A percentile compares a stretch with the other conserved stretches of the same genome.
Evolutionary conservation across 2,329 filamentous ascomycete species (phyloP).

Genomic region (Exophiala sp.): DNA sequence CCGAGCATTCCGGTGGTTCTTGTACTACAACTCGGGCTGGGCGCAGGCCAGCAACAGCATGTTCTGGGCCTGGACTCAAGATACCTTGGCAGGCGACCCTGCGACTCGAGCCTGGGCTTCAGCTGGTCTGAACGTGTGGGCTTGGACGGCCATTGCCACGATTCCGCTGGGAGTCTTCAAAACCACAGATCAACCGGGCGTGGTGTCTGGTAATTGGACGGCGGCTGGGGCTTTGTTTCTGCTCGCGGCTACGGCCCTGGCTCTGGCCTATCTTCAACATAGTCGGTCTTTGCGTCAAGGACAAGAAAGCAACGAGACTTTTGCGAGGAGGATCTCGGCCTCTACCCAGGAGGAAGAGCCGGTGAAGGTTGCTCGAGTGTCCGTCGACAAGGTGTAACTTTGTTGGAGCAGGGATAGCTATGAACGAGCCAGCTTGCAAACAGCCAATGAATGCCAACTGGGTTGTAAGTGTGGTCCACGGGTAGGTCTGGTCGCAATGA

Average conservation of each 20-base stretch:
- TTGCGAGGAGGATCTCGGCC: too few relatives aligned
- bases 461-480: too few relatives aligned
- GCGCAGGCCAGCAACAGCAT: slow-evolving; percentile 3
- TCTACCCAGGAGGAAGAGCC: too few relatives aligned
- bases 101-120: background rate
- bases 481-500: too few relatives aligned
- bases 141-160: background rate
- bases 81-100: slow-evolving; percentile 3
- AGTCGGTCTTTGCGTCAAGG: too few relatives aligned
- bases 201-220: background rate
- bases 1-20: background rate
- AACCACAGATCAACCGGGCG: background rate
- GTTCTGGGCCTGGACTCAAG: slow-evolving; percentile 6
- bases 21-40: slow-evolving; percentile 1
- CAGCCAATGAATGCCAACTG: too few relatives aligned
- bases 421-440: too few relatives aligned
- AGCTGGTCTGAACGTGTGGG: slow-evolving; percentile 3
- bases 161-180: slow-evolving; percentile 1
- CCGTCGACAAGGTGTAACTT: too few relatives aligned
- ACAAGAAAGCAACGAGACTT: too few relatives aligned
- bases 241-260: background rate
- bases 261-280: background rate
- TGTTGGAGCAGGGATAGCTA: too few relatives aligned
- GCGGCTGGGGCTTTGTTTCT: slow-evolving; percentile 1
- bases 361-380: too few relatives aligned